Conservation (phyloP, 2,329 filamentous ascomycete genomes). For the Didymella keratinophila region DNA sequence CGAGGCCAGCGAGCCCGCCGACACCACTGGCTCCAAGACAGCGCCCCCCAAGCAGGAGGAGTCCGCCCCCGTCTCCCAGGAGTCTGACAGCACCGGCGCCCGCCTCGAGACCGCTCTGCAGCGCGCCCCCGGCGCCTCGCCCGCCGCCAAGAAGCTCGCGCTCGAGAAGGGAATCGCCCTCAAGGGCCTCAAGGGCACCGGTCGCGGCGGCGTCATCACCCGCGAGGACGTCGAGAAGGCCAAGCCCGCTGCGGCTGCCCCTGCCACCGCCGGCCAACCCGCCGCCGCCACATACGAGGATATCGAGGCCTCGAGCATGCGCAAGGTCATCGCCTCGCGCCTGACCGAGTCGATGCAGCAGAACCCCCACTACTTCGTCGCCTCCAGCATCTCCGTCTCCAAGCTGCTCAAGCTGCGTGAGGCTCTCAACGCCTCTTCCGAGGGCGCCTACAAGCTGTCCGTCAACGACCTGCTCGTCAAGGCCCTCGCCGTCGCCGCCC, state of each 20-base stretch:
- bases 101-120: constrained; percentile 85
- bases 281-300: constrained; percentile 80
- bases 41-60: constrained; percentile 60
- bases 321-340: constrained; percentile 94
- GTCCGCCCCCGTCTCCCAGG: constrained; percentile 65
- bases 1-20: constrained; percentile 67
- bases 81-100: constrained; percentile 77
- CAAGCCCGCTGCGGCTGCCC: constrained; percentile 60
- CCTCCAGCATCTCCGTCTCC: constrained; percentile 85
- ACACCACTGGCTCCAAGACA: constrained; percentile 65
- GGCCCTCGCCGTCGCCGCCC: constrained; percentile 85
- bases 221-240: constrained; percentile 93
- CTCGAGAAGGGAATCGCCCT: constrained; percentile 83
- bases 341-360: constrained; percentile 87
- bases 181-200: constrained; percentile 82
- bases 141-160: constrained; percentile 81
- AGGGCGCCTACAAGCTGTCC: constrained; percentile 98
- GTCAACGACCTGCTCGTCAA: constrained; percentile 99
- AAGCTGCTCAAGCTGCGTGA: constrained; percentile 97
- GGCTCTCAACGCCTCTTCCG: constrained; percentile 85
- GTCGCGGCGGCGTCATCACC: constrained; percentile 85
- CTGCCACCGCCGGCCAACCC: constrained; percentile 58
- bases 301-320: constrained; percentile 86
- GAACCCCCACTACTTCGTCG: constrained; percentile 99
- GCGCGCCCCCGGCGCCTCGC: constrained; percentile 76